Conservation (phyloP, 148 eudicot genomes). For the Camellia lanceoleosa region DNA sequence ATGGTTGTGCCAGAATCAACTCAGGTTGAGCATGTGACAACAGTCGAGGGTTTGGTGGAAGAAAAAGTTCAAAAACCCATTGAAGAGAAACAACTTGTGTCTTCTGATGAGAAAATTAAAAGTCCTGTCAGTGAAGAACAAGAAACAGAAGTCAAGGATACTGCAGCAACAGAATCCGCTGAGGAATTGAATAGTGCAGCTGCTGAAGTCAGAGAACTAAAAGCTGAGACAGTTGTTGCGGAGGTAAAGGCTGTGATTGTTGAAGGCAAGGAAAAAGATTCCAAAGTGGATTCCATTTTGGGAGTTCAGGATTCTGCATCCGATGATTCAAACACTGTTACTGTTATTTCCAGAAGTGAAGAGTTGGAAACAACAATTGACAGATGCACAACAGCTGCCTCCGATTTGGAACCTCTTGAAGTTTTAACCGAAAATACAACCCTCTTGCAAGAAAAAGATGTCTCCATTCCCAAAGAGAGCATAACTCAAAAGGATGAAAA, state of each 20-base stretch:
- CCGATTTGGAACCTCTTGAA: not conserved
- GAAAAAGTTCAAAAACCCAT: slow-evolving; percentile 24
- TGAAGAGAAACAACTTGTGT: slow-evolving; percentile 21
- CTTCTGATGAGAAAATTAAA: slow-evolving; percentile 26
- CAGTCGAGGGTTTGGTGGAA: slow-evolving; percentile 21
- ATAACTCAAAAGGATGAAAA: slow-evolving; percentile 15
- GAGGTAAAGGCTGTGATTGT: slow-evolving; percentile 13
- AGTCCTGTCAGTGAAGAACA: slow-evolving; percentile 13
- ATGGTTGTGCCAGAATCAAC: slow-evolving; percentile 23
- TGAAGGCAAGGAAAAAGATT: slow-evolving; percentile 13
- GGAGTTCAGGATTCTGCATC: slow-evolving; percentile 22
- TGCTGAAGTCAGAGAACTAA: slow-evolving; percentile 26
- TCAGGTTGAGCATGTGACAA: slow-evolving; percentile 25
- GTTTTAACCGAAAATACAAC: slow-evolving; percentile 12
- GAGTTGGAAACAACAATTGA: slow-evolving; percentile 24
- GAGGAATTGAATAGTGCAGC: slow-evolving; percentile 6
- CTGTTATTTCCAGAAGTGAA: slow-evolving; percentile 15
- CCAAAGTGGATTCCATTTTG: not conserved
- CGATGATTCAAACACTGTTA: slow-evolving; percentile 12
- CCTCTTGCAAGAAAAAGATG: slow-evolving; percentile 22
- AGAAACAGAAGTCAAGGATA: slow-evolving; percentile 9
- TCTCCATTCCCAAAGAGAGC: slow-evolving; percentile 12
- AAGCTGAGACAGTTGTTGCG: slow-evolving; percentile 6
- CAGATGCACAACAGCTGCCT: slow-evolving; percentile 6
- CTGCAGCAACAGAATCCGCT: not conserved